These are phyloP conservation scores for Apiospora saccharicola DNA, from an alignment of 2,329 filamentous ascomycete genomes.

Conservation along the genomic window DNA sequence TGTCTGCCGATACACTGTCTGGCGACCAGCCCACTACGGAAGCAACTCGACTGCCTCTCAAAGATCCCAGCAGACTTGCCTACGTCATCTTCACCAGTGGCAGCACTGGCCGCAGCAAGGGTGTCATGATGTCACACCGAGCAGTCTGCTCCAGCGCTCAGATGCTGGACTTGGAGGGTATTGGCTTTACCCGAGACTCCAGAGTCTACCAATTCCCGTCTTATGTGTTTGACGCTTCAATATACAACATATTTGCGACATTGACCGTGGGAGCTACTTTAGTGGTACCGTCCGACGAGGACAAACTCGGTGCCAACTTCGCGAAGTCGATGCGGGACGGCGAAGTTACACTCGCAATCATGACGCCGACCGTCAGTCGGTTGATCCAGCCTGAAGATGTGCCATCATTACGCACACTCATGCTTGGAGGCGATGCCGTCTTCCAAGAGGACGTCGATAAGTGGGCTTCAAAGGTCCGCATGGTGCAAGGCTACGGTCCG, in stretches of 20 bases:
- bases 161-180: background rate
- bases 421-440: background rate
- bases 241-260: conserved; percentile 23
- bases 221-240: conserved; percentile 26
- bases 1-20: background rate
- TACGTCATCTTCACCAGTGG: conserved; percentile 28
- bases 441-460: conserved; percentile 9
- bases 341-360: conserved; percentile 42
- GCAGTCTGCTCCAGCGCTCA: conserved; percentile 24
- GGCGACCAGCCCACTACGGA: background rate
- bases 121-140: conserved; percentile 26
- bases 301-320: conserved; percentile 1
- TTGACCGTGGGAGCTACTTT: conserved; percentile 24
- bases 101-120: conserved; percentile 29
- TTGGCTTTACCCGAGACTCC: conserved; percentile 58
- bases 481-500: conserved; percentile 7
- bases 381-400: conserved; percentile 32
- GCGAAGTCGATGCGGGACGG: conserved; percentile 39
- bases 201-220: conserved; percentile 32
- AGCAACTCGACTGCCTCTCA: background rate
- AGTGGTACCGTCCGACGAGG: conserved; percentile 25
- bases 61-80: conserved; percentile 3
- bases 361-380: conserved; percentile 17
- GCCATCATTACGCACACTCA: conserved; percentile 18
- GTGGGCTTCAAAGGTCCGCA: background rate